phyloP scores from a whole-genome alignment of 768 basidiomycete genomes.

The Phlebiopsis gigantea region DNA sequence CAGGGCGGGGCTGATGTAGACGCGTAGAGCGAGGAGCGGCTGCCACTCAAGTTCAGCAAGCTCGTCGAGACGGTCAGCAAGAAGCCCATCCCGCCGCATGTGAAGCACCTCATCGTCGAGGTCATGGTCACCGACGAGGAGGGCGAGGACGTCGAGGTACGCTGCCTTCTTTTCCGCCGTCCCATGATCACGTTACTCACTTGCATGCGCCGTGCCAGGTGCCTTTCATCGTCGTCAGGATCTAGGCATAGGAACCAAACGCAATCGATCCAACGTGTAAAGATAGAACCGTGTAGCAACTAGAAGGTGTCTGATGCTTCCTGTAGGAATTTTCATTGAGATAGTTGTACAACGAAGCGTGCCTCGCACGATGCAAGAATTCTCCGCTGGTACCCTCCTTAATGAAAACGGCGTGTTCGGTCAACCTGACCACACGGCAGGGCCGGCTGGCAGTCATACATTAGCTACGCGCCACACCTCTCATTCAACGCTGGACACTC shows the following conservation, averaged over 20 bases:
- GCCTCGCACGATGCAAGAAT: neutral
- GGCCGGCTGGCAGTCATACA: slow-evolving; percentile 12
- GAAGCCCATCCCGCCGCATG: slow-evolving; percentile 83
- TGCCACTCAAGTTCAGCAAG: slow-evolving; percentile 85
- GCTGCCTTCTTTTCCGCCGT: slow-evolving; percentile 12
- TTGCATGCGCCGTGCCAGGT: slow-evolving; percentile 39
- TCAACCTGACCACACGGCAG: slow-evolving; percentile 21
- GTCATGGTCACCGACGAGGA: slow-evolving; percentile 92
- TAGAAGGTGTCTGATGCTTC: neutral
- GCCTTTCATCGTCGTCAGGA: slow-evolving; percentile 74
- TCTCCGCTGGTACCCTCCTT: neutral
- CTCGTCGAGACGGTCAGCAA: slow-evolving; percentile 93
- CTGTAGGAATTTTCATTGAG: neutral
- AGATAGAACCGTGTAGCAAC: slow-evolving; percentile 9
- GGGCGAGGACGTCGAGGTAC: slow-evolving; percentile 92
- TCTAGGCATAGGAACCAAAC: slow-evolving; percentile 33
- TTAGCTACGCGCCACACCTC: neutral
- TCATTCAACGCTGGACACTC: neutral
- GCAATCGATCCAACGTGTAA: neutral
- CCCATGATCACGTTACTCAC: neutral
- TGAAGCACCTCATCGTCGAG: slow-evolving; percentile 84
- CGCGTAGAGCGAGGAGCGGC: slow-evolving; percentile 67
- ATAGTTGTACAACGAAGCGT: neutral
- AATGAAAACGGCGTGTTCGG: neutral
- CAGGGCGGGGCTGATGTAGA: neutral